A percentile compares a stretch with the other conserved stretches of the same genome.
These are phyloP conservation scores for Candida insectorum DNA, from an alignment of 805 yeast genomes.

Conservation along the genomic window DNA sequence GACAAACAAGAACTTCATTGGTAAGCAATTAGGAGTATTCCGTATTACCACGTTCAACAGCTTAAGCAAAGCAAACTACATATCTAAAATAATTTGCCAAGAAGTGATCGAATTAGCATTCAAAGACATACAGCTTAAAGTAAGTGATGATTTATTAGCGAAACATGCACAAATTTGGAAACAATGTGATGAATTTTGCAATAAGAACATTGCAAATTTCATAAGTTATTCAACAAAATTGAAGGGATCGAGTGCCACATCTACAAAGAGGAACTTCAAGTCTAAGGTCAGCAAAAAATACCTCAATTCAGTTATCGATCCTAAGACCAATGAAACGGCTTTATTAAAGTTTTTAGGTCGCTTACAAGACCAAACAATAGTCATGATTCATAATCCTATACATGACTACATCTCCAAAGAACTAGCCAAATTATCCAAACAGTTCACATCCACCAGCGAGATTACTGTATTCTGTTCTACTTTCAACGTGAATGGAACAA, in stretches of 20 bases:
- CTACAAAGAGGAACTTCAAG: slow-evolving; percentile 29
- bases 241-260: slow-evolving; percentile 42
- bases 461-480: slow-evolving; percentile 47
- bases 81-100: slow-evolving; percentile 46
- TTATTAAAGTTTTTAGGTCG: slow-evolving; percentile 50
- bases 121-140: slow-evolving; percentile 36
- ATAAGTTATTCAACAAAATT: slow-evolving; percentile 35
- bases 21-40: slow-evolving; percentile 51
- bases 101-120: slow-evolving; percentile 47
- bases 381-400: slow-evolving; percentile 48
- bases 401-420: slow-evolving; percentile 49
- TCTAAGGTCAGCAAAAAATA: slow-evolving; percentile 36
- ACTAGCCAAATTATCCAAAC: slow-evolving; percentile 34
- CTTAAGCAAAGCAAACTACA: slow-evolving; percentile 45
- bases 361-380: slow-evolving; percentile 41
- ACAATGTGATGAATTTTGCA: slow-evolving; percentile 40
- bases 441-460: slow-evolving; percentile 39
- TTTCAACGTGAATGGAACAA: slow-evolving; percentile 53
- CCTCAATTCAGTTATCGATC: slow-evolving; percentile 39
- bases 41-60: slow-evolving; percentile 50
- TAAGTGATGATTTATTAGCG: slow-evolving; percentile 30
- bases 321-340: slow-evolving; percentile 37
- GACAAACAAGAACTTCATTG: slow-evolving; percentile 30
- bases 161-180: slow-evolving; percentile 47
- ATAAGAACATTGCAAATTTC: slow-evolving; percentile 38